These are phyloP conservation scores for Malassezia sympodialis DNA, from an alignment of 1,284 basidiomycete genomes.

Conservation along the genomic window DNA sequence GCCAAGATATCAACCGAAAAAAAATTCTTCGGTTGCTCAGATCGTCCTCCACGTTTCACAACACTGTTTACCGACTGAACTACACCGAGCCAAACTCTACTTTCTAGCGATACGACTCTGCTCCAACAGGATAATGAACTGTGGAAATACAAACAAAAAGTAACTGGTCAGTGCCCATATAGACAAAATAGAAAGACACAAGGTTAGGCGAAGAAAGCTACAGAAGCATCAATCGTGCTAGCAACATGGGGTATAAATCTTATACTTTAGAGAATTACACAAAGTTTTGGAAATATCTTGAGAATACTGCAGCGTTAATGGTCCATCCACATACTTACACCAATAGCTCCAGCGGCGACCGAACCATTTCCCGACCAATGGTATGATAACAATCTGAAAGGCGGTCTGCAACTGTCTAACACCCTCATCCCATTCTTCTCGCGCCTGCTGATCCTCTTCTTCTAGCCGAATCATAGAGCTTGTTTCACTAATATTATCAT, in stretches of 20 bases:
- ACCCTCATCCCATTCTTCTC: slow-evolving; percentile 85
- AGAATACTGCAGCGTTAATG: slow-evolving; percentile 8
- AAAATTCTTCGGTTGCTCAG: background rate
- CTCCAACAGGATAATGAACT: background rate
- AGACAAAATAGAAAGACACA: background rate
- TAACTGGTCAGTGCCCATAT: background rate
- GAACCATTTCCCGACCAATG: slow-evolving; percentile 75
- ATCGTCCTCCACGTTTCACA: background rate
- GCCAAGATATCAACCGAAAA: background rate
- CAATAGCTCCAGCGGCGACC: slow-evolving; percentile 75
- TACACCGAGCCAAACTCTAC: background rate
- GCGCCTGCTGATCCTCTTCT: slow-evolving; percentile 55
- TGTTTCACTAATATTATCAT: slow-evolving; percentile 20
- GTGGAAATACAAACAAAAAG: background rate
- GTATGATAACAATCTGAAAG: slow-evolving; percentile 66
- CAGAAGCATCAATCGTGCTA: background rate
- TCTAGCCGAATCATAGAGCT: slow-evolving; percentile 61
- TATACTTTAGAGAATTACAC: background rate
- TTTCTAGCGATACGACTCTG: background rate
- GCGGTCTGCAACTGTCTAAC: slow-evolving; percentile 71
- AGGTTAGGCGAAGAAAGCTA: background rate
- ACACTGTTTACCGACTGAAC: background rate
- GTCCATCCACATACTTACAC: slow-evolving; percentile 38
- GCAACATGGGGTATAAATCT: background rate
- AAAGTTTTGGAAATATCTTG: slow-evolving; percentile 1